Conservation (phyloP, 179 eudicot species). For the Silene noctiflora region DNA sequence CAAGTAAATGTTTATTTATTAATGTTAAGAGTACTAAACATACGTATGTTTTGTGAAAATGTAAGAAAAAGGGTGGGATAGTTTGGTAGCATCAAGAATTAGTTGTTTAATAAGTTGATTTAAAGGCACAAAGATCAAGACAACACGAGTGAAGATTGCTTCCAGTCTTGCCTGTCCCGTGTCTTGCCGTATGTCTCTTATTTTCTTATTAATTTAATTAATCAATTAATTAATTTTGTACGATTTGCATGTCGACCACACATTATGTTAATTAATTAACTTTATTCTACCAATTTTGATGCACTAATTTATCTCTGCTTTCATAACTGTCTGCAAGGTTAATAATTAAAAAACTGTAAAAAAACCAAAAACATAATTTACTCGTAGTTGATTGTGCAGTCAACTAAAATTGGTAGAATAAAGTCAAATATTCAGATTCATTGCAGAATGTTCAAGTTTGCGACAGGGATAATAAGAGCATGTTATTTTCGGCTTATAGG, state of each 20-base stretch:
- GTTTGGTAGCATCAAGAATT: too few relatives aligned
- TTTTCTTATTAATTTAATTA: not conserved
- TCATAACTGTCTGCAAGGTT: conserved; percentile 6
- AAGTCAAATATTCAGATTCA: not conserved
- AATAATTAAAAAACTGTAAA: not conserved
- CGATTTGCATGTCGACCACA: conserved; percentile 25
- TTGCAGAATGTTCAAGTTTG: not conserved
- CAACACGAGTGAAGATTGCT: conserved; percentile 27
- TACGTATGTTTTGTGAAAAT: too few relatives aligned
- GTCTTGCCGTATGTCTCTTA: conserved; percentile 5
- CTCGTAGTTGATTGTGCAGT: conserved; percentile 9
- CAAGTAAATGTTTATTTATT: too few relatives aligned
- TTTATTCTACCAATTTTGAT: too few relatives aligned
- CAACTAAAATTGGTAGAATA: not conserved
- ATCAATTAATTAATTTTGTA: not conserved
- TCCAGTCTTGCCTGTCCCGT: conserved; percentile 14
- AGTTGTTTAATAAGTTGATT: too few relatives aligned
- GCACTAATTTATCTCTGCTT: conserved; percentile 8
- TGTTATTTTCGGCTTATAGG: too few relatives aligned
- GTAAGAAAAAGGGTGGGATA: too few relatives aligned
- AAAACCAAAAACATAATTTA: not conserved
- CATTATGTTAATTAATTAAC: not conserved
- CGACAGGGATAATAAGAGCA: too few relatives aligned
- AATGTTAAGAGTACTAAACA: too few relatives aligned
- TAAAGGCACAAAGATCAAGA: conserved; percentile 21